Percentiles rank a stretch among this genome's conserved stretches.
phyloP scores from a whole-genome alignment of 257 asterid species.

The Salvia miltiorrhiza region DNA sequence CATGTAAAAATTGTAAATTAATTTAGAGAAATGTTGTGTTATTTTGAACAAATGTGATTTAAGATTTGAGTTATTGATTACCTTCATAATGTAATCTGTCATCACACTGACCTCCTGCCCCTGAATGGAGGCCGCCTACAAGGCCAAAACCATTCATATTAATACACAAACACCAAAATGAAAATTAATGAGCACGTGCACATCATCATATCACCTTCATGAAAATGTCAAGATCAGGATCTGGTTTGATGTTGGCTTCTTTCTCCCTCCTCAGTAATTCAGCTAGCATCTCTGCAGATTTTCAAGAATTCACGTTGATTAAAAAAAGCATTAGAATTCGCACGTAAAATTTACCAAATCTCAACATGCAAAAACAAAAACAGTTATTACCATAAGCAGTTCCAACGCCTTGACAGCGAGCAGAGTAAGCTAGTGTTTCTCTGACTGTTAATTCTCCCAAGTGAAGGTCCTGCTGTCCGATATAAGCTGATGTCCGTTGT shows the following conservation, averaged over 20 bases:
- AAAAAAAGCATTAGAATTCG: neutral
- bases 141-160: neutral
- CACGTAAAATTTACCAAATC: neutral
- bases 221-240: constrained; percentile 75
- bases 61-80: neutral
- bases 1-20: too few species aligned
- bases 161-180: too few species aligned
- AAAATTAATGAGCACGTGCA: neutral
- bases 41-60: too few species aligned
- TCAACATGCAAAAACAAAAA: neutral
- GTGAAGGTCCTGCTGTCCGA: constrained; percentile 83
- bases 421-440: constrained; percentile 86
- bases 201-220: constrained; percentile 58
- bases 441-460: constrained; percentile 85
- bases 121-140: constrained; percentile 70
- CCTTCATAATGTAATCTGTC: constrained; percentile 87
- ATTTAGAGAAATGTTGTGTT: too few species aligned
- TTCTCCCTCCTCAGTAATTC: constrained; percentile 87
- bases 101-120: constrained; percentile 78
- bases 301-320: too few species aligned
- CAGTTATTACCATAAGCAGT: constrained; percentile 56
- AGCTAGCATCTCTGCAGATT: constrained; percentile 52
- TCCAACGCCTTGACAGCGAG: constrained; percentile 95
- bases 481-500: constrained; percentile 85
- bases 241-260: constrained; percentile 78